Evolutionary conservation across 805 yeast species (phyloP), one percentile per base, ranked within the genome.

Genomic region (Isabelozyma gotoi): DNA sequence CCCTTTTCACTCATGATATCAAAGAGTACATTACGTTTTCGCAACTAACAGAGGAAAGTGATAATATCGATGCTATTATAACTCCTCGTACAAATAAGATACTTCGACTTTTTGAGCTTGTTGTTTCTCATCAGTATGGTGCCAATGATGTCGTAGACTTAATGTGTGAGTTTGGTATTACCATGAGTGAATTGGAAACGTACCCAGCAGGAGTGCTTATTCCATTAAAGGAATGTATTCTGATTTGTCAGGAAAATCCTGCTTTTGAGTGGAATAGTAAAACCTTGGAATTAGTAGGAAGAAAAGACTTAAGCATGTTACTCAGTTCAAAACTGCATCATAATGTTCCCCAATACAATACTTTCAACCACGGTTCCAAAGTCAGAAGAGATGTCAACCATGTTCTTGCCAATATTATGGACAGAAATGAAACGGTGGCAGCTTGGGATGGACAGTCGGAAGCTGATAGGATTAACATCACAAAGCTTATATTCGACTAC

Each of bases 381-480:
- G 29, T 15, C 8, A 12, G 38, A 4, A 29, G 37, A 39, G 77
- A 56, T 76, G 77, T 52, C 51, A 74, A 49, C 53, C 71, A 49
- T 65, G 76, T 54, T 55, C 75, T 49, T 46, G 70, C 48, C 52
- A 68, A 47, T 55, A 70, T 40, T 50, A 73, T 42, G 58, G 76
- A 39, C 20, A 69, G 65, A 21, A 53, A 51, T 20, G 84, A 80
- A 16, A 65, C 70, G 3, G 59, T 78, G 1, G 57, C 76, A 32
- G 82, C 89, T 0, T 82, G 87, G 85, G 88, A 83, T 60, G 85
- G 79, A 7, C 85, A 81, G 39, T 71, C 81, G 0, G 92, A 86
- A 52, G 81, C 83, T 3, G 91, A 84, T 44, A 67, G 85, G 38
- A 75, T 83, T 36, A 77, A 77, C 24, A 75, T 86, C n/a, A 82